Evolutionary conservation across 495 filamentous ascomycete species (phyloP).

Genomic region (Darksidea phi): DNA sequence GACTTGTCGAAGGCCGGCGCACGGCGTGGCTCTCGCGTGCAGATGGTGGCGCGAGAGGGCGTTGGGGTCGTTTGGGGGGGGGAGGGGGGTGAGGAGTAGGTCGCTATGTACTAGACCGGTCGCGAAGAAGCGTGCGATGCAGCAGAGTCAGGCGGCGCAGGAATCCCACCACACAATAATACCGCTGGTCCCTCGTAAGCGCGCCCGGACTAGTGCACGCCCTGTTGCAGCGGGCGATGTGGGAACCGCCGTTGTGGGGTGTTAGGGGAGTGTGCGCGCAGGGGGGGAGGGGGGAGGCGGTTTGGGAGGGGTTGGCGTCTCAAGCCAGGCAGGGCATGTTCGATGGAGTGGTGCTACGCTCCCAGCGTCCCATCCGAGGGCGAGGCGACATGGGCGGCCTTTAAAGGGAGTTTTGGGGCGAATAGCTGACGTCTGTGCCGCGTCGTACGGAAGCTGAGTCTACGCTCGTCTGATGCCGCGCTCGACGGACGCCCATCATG

Average conservation of each 20-base stretch:
- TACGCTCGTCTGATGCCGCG: constrained; percentile 12
- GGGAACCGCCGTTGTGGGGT: constrained; percentile 32
- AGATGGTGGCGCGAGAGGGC: constrained; percentile 24
- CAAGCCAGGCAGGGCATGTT: constrained; percentile 15
- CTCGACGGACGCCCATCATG: constrained; percentile 5
- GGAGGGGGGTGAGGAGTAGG: constrained; percentile 17
- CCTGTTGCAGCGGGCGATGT: constrained; percentile 13
- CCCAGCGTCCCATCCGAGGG: constrained; percentile 10
- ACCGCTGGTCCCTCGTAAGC: constrained; percentile 1
- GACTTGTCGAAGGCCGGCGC: constrained; percentile 8
- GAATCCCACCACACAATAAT: constrained; percentile 1
- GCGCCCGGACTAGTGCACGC: neutral
- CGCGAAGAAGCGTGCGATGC: neutral
- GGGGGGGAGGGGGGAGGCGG: neutral
- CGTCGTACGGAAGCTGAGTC: constrained; percentile 13
- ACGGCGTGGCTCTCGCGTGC: constrained; percentile 31
- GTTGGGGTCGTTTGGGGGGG: constrained; percentile 6
- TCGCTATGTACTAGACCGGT: neutral
- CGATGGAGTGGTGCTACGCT: constrained; percentile 10
- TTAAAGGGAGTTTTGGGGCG: constrained; percentile 9
- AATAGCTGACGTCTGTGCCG: neutral
- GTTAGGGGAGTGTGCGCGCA: constrained; percentile 9
- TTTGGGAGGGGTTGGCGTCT: constrained; percentile 7
- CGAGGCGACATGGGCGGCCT: constrained; percentile 4
- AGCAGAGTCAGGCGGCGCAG: constrained; percentile 1